These are phyloP conservation scores for Trichaptum fuscoviolaceum DNA, from an alignment of 768 basidiomycete species.

Conservation along the genomic window DNA sequence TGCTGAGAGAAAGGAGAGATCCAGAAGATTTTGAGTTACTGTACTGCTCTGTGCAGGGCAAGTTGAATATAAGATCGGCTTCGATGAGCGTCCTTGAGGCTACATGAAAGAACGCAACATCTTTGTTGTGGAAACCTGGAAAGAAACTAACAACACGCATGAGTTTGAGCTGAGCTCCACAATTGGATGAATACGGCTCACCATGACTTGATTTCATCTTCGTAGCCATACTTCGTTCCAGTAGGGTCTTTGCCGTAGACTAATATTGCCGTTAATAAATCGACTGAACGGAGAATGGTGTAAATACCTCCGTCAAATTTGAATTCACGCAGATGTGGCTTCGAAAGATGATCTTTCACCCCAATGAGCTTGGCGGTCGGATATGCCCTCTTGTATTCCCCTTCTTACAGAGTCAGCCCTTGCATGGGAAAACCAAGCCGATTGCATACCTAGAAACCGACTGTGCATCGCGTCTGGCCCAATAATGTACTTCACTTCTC, in stretches of 20 bases:
- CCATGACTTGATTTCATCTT: conserved; percentile 48
- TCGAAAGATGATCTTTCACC: conserved; percentile 47
- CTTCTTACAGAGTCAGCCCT: conserved; percentile 24
- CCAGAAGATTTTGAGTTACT: conserved; percentile 30
- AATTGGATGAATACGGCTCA: background rate
- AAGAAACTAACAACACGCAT: conserved; percentile 56
- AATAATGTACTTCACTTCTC: conserved; percentile 67
- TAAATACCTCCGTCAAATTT: conserved; percentile 59
- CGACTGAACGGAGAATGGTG: conserved; percentile 5
- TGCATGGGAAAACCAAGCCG: conserved; percentile 4
- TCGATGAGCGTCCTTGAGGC: conserved; percentile 67
- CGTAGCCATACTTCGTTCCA: conserved; percentile 69
- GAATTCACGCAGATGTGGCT: conserved; percentile 47
- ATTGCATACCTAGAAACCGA: conserved; percentile 45
- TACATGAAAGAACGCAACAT: conserved; percentile 77
- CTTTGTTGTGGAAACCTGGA: conserved; percentile 66
- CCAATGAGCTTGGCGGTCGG: conserved; percentile 69
- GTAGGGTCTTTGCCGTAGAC: conserved; percentile 62
- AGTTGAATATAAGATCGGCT: conserved; percentile 38
- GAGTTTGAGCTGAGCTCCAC: conserved; percentile 36
- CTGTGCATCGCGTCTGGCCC: conserved; percentile 55
- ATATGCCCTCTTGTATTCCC: conserved; percentile 64
- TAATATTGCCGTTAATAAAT: conserved; percentile 15
- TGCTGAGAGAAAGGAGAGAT: conserved; percentile 22
- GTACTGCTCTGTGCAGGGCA: conserved; percentile 33